Base-by-base conservation (phyloP, 23 red algal species). In the Gracilaria vermiculophylla region DNA sequence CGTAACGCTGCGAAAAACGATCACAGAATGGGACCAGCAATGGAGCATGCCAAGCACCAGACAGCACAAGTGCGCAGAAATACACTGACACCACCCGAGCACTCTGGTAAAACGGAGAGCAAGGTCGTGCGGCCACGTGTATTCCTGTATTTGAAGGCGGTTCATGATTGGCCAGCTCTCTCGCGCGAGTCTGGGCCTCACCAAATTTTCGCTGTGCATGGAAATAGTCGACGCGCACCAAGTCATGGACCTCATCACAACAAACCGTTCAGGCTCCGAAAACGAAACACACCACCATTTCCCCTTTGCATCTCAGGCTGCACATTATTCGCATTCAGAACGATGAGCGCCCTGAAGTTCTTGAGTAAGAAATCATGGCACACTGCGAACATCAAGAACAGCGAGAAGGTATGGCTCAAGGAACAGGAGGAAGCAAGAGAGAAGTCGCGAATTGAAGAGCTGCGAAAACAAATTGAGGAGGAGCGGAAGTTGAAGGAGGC, bases 301-400 rank as follows among this genome's bases (percentile, higher is more conserved):
- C 6, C 54, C 21, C 12, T 25, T 29, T 54, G 11, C 52, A 54
- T 32, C 29, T 13, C 12, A 34, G 5, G 20, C 43, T 47, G 35
- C 14, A 64, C 21, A 64, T 11, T 64, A 11, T 1, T 34, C 29
- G 29, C 58, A 7, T 48, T 14, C 39, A 13, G 13, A 45, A 91
- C 33, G 25, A 96, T 96, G 94, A 87, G 80, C 29, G 85, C 94
- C 14, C 40, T 96, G 20, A 87, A 89, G 24, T 96, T 96, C 21
- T 64, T 96, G 43, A 84, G 77, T 56, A 96, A 89, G 61, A 96
- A 96, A 79, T 81, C 69, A 51, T 96, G 94, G 94, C 83, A 85
- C 35, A 86, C 84, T 23, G 78, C 77, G 9, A 96, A 67, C 20
- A 88, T 83, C 51, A 81, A 74, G 52, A 96, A 96, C 75, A 80